These are phyloP conservation scores for Capniomyces stellatus DNA, from an alignment of 371 early-diverging fungal genomes.

Conservation along the genomic window DNA sequence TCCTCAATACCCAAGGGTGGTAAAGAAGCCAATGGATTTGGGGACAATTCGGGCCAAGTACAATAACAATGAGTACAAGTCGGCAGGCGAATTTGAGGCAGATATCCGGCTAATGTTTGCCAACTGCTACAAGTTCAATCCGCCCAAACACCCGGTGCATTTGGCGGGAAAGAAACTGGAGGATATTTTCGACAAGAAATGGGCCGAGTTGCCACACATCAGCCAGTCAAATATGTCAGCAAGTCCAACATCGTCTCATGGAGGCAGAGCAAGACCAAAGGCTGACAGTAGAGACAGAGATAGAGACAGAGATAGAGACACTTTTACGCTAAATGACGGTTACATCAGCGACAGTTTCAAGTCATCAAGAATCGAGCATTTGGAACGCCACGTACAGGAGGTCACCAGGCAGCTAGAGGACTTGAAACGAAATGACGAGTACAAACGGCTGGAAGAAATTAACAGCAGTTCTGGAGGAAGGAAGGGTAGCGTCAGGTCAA, in stretches of 20 bases:
- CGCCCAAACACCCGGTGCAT: slow-evolving; percentile 71
- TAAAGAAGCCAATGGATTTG: slow-evolving; percentile 97
- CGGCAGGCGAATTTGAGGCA: slow-evolving; percentile 54
- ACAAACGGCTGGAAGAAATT: slow-evolving; percentile 1
- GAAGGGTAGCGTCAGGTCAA: not conserved
- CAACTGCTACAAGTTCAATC: slow-evolving; percentile 93
- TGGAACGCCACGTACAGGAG: slow-evolving; percentile 40
- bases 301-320: slow-evolving; percentile 27
- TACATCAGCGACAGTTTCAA: not conserved
- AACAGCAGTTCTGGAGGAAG: not conserved
- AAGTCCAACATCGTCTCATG: not conserved
- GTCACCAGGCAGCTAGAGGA: slow-evolving; percentile 46
- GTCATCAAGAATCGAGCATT: slow-evolving; percentile 32
- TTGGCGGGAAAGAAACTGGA: slow-evolving; percentile 63
- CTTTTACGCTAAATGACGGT: slow-evolving; percentile 12
- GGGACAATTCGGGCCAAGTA: slow-evolving; percentile 79
- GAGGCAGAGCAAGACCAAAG: slow-evolving; percentile 7
- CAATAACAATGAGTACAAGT: slow-evolving; percentile 49
- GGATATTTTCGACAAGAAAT: slow-evolving; percentile 68
- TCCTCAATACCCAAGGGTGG: slow-evolving; percentile 81
- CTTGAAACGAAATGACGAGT: slow-evolving; percentile 30
- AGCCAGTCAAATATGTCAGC: slow-evolving; percentile 10
- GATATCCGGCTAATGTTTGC: slow-evolving; percentile 78
- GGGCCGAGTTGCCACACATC: slow-evolving; percentile 42
- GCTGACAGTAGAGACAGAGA: slow-evolving; percentile 19